phyloP scores from a whole-genome alignment of 2,329 filamentous ascomycete genomes.

The Trichoderma koningiopsis region DNA sequence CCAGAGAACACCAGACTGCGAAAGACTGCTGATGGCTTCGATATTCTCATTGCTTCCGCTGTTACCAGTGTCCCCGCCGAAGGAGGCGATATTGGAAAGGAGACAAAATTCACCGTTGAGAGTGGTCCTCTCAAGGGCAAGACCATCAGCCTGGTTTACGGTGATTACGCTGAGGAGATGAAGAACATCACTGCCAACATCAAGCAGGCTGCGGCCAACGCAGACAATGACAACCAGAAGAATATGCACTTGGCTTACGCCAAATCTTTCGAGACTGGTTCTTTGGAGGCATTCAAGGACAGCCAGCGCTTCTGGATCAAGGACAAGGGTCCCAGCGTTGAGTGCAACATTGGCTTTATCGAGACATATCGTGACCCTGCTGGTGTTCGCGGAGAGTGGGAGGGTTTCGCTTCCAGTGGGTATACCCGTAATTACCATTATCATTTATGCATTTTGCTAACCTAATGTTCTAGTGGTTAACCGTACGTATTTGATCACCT shows the following conservation, averaged over 20 bases:
- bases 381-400: conserved; percentile 80
- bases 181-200: conserved; percentile 66
- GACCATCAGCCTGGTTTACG: conserved; percentile 71
- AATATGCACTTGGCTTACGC: conserved; percentile 74
- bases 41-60: conserved; percentile 74
- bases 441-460: conserved; percentile 28
- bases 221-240: conserved; percentile 73
- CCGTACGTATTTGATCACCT: conserved; percentile 38
- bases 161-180: conserved; percentile 75
- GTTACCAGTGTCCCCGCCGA: conserved; percentile 58
- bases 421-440: not conserved
- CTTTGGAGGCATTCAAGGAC: conserved; percentile 76
- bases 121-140: conserved; percentile 65
- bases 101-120: conserved; percentile 61
- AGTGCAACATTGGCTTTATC: conserved; percentile 81
- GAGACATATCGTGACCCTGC: conserved; percentile 85
- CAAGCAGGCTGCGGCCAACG: conserved; percentile 67
- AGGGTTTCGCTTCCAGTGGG: conserved; percentile 72
- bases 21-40: conserved; percentile 68
- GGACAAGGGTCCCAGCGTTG: conserved; percentile 78
- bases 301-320: conserved; percentile 80
- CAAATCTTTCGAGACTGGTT: conserved; percentile 73
- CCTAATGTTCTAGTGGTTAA: conserved; percentile 63
- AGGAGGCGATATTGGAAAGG: conserved; percentile 70
- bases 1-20: conserved; percentile 76